These are phyloP conservation scores for Populus hybrid DNA, from an alignment of 441 rosid genomes.

Conservation along the genomic window DNA sequence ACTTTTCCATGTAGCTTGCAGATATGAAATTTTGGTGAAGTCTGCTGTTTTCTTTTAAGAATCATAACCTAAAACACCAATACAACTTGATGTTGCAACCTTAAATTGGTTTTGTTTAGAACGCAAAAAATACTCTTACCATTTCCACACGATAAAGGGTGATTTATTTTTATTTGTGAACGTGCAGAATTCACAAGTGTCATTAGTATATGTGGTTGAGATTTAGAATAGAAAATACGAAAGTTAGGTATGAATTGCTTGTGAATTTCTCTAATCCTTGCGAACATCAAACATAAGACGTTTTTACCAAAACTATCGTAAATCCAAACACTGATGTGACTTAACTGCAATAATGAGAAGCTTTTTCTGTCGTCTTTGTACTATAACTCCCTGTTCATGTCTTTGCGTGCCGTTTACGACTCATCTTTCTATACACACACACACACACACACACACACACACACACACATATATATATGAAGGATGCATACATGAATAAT, in stretches of 20 bases:
- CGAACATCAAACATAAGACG: neutral
- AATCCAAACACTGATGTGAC: neutral
- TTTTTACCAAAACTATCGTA: neutral
- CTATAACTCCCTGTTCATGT: neutral
- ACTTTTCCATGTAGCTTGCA: neutral
- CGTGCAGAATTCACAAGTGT: too few species aligned
- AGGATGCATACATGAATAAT: conserved; percentile 6
- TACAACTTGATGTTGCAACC: neutral
- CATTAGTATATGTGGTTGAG: too few species aligned
- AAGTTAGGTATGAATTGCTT: neutral
- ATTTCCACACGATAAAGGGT: too few species aligned
- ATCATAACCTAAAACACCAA: neutral
- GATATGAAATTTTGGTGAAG: neutral
- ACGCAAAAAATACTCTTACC: too few species aligned
- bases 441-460: neutral
- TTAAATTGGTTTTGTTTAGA: neutral
- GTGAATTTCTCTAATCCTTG: neutral
- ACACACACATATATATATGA: too few species aligned
- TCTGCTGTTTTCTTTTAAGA: neutral
- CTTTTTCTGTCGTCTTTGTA: neutral
- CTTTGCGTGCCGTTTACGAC: conserved; percentile 35
- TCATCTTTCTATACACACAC: neutral
- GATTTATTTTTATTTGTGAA: neutral
- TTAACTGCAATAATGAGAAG: neutral
- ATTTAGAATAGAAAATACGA: neutral